These are phyloP conservation scores for Ascobolus immersus DNA, from an alignment of 495 filamentous ascomycete species.

Conservation along the genomic window DNA sequence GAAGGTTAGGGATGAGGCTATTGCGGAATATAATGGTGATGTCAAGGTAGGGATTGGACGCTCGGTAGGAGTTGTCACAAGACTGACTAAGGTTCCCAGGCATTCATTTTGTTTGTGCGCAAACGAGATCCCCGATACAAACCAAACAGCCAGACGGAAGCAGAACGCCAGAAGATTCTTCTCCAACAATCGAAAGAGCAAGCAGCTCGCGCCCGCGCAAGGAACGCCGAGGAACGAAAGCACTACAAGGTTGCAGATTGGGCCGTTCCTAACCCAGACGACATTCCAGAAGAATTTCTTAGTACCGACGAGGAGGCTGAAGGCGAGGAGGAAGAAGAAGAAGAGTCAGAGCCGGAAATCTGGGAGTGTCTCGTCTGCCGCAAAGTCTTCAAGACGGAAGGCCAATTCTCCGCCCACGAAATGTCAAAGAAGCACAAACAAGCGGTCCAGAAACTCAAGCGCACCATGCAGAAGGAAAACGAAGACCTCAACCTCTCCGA, in stretches of 20 bases:
- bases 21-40: constrained; percentile 76
- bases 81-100: too few species aligned
- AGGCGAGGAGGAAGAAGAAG: constrained; percentile 28
- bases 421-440: constrained; percentile 88
- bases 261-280: constrained; percentile 31
- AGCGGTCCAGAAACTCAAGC: constrained; percentile 47
- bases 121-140: constrained; percentile 76
- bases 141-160: constrained; percentile 41
- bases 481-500: constrained; percentile 29
- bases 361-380: constrained; percentile 80
- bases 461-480: constrained; percentile 64
- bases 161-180: constrained; percentile 51
- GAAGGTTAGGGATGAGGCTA: constrained; percentile 51
- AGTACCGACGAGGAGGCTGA: constrained; percentile 7
- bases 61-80: too few species aligned
- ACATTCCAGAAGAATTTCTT: constrained; percentile 1
- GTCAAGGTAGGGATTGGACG: constrained; percentile 29
- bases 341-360: constrained; percentile 26
- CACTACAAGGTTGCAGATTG: constrained; percentile 49
- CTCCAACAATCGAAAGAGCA: constrained; percentile 60
- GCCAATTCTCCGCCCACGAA: constrained; percentile 80
- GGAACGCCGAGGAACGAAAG: constrained; percentile 47
- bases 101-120: constrained; percentile 68
- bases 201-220: constrained; percentile 56
- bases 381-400: constrained; percentile 84